Evolutionary conservation across 2,329 filamentous ascomycete genomes (phyloP), one percentile per base, ranked within the genome.

Genomic region (Hysterium pulicare): DNA sequence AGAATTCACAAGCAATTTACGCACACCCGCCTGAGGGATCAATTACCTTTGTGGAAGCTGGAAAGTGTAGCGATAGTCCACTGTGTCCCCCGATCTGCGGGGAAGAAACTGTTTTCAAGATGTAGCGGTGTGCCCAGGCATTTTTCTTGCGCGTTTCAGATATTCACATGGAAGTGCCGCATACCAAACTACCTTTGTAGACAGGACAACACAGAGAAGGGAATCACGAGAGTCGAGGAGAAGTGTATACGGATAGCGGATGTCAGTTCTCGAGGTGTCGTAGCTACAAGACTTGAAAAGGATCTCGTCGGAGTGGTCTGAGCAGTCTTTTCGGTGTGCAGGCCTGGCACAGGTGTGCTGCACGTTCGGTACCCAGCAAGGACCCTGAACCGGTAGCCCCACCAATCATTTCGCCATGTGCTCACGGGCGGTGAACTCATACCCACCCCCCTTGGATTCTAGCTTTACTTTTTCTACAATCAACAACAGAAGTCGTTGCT

Each of bases 81-180:
- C 26, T 40, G 43, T 41, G 38, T 39, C 28, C 33, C 21, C 31
- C 33, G 22, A 32, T 35, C 21, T 40, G 50, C 47, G 51, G 49
- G 51, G 49, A 41, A 41, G 9, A 41, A 23, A 11, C 43, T 51
- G 49, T 52, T 53, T 55, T 47, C 51, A 52, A 47, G 55, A 46
- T 50, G 48, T 45, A 54, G 59, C 56, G 58, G 58, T 61, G 58
- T 59, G 57, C 53, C 53, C 51, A 53, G 57, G 53, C 50, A 10
- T 31, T 57, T 53, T 41, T 50, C 49, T 28, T 33, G n/a, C 24
- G 20, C 41, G 40, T 23, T 34, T 48, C 41, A 44, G 38, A 35
- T 74, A 53, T 78, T 77, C 72, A 77, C 77, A 51, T 33, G 23
- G 38, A 31, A 3, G 28, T n/a, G 16, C 28, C 28, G 28, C 13